phyloP scores from a whole-genome alignment of 345 rosid species.

The Eucalyptus paniculata region DNA sequence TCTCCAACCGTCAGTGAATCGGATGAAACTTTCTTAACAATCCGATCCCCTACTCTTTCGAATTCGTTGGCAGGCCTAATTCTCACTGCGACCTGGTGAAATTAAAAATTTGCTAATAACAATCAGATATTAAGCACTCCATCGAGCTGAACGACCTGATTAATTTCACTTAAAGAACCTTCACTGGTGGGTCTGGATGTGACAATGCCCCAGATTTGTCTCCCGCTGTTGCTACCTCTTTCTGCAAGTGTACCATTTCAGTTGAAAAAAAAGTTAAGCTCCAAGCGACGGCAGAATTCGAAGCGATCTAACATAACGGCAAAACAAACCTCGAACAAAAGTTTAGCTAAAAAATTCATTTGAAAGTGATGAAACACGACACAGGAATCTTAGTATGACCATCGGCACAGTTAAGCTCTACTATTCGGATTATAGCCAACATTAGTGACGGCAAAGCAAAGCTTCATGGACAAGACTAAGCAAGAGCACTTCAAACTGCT shows the following conservation, averaged over 20 bases:
- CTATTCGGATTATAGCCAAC: background rate
- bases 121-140: background rate
- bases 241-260: slow-evolving; percentile 4
- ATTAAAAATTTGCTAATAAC: background rate
- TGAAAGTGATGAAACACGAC: background rate
- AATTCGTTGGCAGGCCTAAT: slow-evolving; percentile 38
- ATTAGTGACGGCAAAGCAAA: background rate
- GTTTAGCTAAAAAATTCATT: background rate
- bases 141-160: background rate
- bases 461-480: background rate
- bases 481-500: background rate
- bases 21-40: slow-evolving; percentile 42
- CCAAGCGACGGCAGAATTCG: background rate
- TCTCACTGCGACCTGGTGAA: slow-evolving; percentile 67
- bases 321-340: background rate
- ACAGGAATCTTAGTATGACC: background rate
- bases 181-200: slow-evolving; percentile 52
- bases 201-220: slow-evolving; percentile 5
- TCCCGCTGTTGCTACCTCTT: slow-evolving; percentile 10
- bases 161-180: slow-evolving; percentile 23
- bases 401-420: background rate
- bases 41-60: slow-evolving; percentile 21
- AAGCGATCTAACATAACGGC: background rate
- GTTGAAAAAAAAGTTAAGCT: background rate
- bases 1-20: slow-evolving; percentile 49